Conservation (phyloP, 805 yeast genomes). For the Yarrowia yakushimensis region DNA sequence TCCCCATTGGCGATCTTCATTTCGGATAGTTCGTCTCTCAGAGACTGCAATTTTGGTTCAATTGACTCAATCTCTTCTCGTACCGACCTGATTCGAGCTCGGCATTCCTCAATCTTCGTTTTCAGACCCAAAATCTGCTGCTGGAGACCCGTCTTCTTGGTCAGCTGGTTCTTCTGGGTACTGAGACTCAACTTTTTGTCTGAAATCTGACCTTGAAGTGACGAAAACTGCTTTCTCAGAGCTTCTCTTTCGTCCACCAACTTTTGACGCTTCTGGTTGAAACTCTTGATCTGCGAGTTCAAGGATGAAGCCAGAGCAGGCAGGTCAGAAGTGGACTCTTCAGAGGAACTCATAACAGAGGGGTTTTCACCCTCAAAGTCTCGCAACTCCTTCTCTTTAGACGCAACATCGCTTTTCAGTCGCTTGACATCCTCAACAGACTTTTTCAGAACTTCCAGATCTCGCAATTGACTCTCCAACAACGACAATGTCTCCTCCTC, state of each 20-base stretch:
- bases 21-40: not conserved
- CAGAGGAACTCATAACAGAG: conserved; percentile 28
- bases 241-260: conserved; percentile 46
- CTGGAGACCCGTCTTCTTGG: conserved; percentile 40
- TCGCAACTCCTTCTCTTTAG: conserved; percentile 31
- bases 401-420: not conserved
- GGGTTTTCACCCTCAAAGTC: conserved; percentile 28
- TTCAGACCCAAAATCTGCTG: conserved; percentile 10
- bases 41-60: not conserved
- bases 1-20: conserved; percentile 31
- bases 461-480: not conserved
- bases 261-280: conserved; percentile 40
- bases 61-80: conserved; percentile 26
- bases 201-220: conserved; percentile 49
- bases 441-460: conserved; percentile 35
- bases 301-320: conserved; percentile 37
- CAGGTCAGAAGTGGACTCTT: conserved; percentile 29
- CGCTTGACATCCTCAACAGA: conserved; percentile 35
- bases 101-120: conserved; percentile 27
- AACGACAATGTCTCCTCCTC: conserved; percentile 18
- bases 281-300: conserved; percentile 41
- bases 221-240: conserved; percentile 44
- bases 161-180: conserved; percentile 49
- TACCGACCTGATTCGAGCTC: conserved; percentile 1
- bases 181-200: conserved; percentile 53